Conservation (phyloP, 371 early-diverging fungal species). For the Mortierella sp. region DNA sequence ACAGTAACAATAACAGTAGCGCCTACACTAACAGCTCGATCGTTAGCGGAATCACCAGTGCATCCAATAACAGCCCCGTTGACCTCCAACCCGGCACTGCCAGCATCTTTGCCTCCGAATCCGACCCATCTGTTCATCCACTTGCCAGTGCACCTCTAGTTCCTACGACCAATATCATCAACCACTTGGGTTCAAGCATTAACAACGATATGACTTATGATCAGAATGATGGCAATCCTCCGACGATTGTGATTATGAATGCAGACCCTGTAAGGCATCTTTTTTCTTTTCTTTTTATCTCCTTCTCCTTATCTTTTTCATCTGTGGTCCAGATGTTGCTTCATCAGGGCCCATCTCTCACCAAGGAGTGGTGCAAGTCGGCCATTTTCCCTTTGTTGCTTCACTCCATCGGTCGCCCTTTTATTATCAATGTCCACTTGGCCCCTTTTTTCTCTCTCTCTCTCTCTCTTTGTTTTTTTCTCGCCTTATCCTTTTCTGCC, state of each 20-base stretch:
- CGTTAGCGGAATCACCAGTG: neutral
- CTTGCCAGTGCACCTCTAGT: too few relatives aligned
- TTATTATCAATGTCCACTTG: neutral
- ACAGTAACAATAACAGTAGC: neutral
- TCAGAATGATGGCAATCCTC: slow-evolving; percentile 37
- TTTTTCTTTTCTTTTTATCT: slow-evolving; percentile 11
- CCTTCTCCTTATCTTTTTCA: neutral
- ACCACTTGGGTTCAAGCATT: slow-evolving; percentile 11
- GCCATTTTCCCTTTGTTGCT: neutral
- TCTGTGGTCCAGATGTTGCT: neutral
- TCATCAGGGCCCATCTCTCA: neutral
- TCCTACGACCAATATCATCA: slow-evolving; percentile 1
- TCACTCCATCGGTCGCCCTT: neutral
- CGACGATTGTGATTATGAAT: slow-evolving; percentile 59
- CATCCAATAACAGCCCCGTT: slow-evolving; percentile 2
- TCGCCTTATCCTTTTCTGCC: neutral
- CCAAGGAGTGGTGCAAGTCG: neutral
- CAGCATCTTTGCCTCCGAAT: slow-evolving; percentile 14
- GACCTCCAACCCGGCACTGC: slow-evolving; percentile 14
- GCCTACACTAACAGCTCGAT: neutral
- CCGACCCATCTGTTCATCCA: neutral
- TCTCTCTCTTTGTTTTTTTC: slow-evolving; percentile 5
- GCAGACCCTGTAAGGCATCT: slow-evolving; percentile 59
- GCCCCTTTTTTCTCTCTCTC: neutral
- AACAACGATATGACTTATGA: slow-evolving; percentile 32